Conservation (phyloP, 169 alveolate species). For the Plasmodium inui region DNA sequence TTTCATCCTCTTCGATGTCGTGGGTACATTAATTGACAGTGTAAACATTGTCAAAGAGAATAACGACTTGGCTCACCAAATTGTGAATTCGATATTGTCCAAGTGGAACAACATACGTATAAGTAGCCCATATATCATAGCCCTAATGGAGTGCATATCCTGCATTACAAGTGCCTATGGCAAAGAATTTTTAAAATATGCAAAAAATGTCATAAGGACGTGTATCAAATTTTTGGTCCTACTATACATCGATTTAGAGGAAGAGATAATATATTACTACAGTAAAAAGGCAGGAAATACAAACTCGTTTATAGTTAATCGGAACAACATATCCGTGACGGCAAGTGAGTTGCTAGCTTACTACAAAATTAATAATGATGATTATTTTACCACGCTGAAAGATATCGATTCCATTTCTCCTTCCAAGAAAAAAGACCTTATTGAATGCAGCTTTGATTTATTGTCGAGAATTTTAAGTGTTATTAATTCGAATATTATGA, state of each 20-base stretch:
- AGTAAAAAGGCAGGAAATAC: slow-evolving; percentile 31
- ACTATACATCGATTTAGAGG: slow-evolving; percentile 74
- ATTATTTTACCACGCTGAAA: slow-evolving; percentile 45
- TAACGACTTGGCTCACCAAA: slow-evolving; percentile 68
- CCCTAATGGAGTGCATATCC: slow-evolving; percentile 75
- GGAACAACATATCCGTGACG: slow-evolving; percentile 63
- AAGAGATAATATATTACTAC: slow-evolving; percentile 69
- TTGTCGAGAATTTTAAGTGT: slow-evolving; percentile 74
- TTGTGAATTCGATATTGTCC: slow-evolving; percentile 50
- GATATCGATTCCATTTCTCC: slow-evolving; percentile 69
- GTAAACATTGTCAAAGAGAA: slow-evolving; percentile 76
- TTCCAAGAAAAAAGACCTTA: slow-evolving; percentile 63
- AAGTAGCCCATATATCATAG: slow-evolving; percentile 69
- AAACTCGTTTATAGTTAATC: slow-evolving; percentile 35
- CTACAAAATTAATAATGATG: slow-evolving; percentile 62
- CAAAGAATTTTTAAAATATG: slow-evolving; percentile 71
- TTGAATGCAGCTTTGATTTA: slow-evolving; percentile 74
- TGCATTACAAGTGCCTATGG: slow-evolving; percentile 77
- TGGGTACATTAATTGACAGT: slow-evolving; percentile 85
- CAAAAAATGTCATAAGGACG: slow-evolving; percentile 70
- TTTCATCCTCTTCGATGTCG: slow-evolving; percentile 88
- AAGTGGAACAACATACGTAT: slow-evolving; percentile 64
- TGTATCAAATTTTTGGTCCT: slow-evolving; percentile 67
- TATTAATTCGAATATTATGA: slow-evolving; percentile 55
- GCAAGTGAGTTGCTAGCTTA: slow-evolving; percentile 63